Evolutionary conservation across 2,329 filamentous ascomycete species (phyloP), one percentile per base, ranked within the genome.

Genomic region (Monilinia aucupariae): DNA sequence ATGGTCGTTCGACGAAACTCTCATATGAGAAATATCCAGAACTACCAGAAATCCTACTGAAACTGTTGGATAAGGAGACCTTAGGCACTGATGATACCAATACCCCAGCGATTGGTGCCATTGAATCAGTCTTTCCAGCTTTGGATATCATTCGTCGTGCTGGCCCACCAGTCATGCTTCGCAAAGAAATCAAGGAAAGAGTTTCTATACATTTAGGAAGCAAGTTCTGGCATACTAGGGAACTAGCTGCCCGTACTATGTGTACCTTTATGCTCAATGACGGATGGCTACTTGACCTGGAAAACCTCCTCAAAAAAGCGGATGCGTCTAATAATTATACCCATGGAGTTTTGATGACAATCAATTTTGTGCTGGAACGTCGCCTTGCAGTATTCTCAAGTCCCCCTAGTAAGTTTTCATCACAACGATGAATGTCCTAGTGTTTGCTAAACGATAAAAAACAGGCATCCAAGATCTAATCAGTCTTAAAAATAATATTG

Each of bases 81-180:
- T 47, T 58, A 25, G 52, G 63, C 10, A 43, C 64, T 1, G 65
- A 59, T 1, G 50, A 61, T 30, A 58, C 59, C 4, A 54, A 30
- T 10, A 43, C 64, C 43, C 58, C 64, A 17, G 79, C 64, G 75
- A 78, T 59, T 76, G 71, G 74, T 32, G 73, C 81, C 1, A 82
- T 85, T 7, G 89, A 92, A 74, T 87, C 87, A 0, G 88, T 93
- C 2, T 93, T 94, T 70, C 90, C 91, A 0, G 90, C 89, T 0
- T 77, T 96, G n/a, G 89, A 93, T 68, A 89, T 96, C 43, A 81
- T 94, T 56, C 85, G 89, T 55, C 83, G 90, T 59, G 87, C 87
- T 13, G 84, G 85, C 0, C 85, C 90, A 0, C 89, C 89, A 0
- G 79, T 82, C 30, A 73, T 79, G 3, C 75, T 83, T 64, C 78